phyloP scores from a whole-genome alignment of 176 grass and related monocot genomes.

The Aegilops speltoides region DNA sequence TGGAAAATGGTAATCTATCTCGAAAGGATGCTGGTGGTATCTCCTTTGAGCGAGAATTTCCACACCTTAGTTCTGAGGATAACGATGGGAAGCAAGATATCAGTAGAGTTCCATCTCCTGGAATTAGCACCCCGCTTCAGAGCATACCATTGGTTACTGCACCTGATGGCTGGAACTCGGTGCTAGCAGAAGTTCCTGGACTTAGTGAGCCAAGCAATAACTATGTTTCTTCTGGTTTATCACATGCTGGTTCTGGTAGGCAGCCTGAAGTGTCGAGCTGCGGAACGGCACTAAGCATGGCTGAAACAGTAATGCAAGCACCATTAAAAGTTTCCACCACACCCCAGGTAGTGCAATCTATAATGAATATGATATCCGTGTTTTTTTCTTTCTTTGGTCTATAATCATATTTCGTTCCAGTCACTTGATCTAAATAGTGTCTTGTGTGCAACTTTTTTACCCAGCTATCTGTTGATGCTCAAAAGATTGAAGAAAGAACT shows the following conservation, averaged over 20 bases:
- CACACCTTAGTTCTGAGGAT: slow-evolving; percentile 60
- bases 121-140: slow-evolving; percentile 63
- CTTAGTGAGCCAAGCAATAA: slow-evolving; percentile 39
- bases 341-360: slow-evolving; percentile 50
- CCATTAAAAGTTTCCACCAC: slow-evolving; percentile 48
- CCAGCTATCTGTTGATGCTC: slow-evolving; percentile 62
- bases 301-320: slow-evolving; percentile 66
- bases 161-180: slow-evolving; percentile 48
- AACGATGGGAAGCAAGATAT: slow-evolving; percentile 55
- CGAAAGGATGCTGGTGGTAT: slow-evolving; percentile 36
- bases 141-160: slow-evolving; percentile 44
- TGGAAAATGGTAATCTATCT: slow-evolving; percentile 35
- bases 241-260: slow-evolving; percentile 24
- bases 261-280: slow-evolving; percentile 25
- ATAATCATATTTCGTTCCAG: background rate
- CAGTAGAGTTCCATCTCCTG: slow-evolving; percentile 53
- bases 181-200: slow-evolving; percentile 65
- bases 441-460: slow-evolving; percentile 11
- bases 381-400: background rate
- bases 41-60: slow-evolving; percentile 70
- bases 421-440: slow-evolving; percentile 9
- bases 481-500: slow-evolving; percentile 70
- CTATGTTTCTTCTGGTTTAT: slow-evolving; percentile 20
- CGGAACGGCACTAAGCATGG: slow-evolving; percentile 56
- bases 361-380: slow-evolving; percentile 4